Percentiles rank a stretch among this genome's conserved stretches.
phyloP scores from a whole-genome alignment of 805 yeast species.

The Cyberlindnera maritima region DNA sequence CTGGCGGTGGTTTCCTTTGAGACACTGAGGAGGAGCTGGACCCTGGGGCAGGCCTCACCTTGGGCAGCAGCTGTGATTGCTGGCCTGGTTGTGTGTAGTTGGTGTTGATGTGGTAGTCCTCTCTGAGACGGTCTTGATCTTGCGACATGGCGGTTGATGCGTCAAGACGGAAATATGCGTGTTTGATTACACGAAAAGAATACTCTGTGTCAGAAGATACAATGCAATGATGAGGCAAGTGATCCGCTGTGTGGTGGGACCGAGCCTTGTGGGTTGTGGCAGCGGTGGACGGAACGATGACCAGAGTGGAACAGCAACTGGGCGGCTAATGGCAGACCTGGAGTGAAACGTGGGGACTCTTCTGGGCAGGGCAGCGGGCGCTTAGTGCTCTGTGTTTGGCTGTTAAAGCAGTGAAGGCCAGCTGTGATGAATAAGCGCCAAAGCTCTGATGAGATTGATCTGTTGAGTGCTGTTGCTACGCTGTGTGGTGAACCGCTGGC shows the following conservation, averaged over 20 bases:
- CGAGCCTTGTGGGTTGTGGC: background rate
- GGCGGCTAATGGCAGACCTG: background rate
- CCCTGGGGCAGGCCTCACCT: slow-evolving; percentile 21
- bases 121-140: slow-evolving; percentile 13
- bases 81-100: slow-evolving; percentile 19
- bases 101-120: slow-evolving; percentile 27
- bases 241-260: background rate
- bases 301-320: background rate
- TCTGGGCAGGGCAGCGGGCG: background rate
- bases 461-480: background rate
- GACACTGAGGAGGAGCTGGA: slow-evolving; percentile 11
- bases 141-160: slow-evolving; percentile 13
- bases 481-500: background rate
- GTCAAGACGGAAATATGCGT: background rate
- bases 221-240: background rate
- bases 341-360: background rate
- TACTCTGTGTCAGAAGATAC: background rate
- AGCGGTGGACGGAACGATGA: background rate
- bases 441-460: background rate
- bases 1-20: slow-evolving; percentile 17
- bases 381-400: background rate
- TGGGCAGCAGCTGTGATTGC: slow-evolving; percentile 22
- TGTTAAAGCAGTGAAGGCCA: too few species aligned
- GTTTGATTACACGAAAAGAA: background rate
- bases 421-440: background rate